Evolutionary conservation across 306 rosid species (phyloP), one percentile per base, ranked within the genome.

Genomic region (Rosa persica): DNA sequence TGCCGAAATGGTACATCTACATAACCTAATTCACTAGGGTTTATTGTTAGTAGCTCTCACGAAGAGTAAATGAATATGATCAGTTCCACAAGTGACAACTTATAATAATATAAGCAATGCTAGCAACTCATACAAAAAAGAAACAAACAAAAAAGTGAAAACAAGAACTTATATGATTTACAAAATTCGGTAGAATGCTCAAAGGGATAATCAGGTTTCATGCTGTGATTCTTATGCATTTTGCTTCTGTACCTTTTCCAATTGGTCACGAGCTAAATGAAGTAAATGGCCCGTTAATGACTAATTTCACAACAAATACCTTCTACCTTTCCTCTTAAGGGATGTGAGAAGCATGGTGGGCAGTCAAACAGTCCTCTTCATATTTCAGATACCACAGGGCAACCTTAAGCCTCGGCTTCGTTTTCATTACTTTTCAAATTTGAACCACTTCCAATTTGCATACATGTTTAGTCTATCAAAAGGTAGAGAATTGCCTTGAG

Each of bases 361-460:
- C 13, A 76, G 51, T n/a, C 36, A 10, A 27, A 23, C 78, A 60
- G 72, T 13, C n/a, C 46, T 42, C 42, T 58, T 34, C 20, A 51
- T 72, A 17, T 27, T 54, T 52, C 42, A 40, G 5, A 42, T 44
- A 42, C 74, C 62, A 5, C 58, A 70, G 8, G 54, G 30, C 23
- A 9, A 58, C 62, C 38, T 30, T 68, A 27, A 27, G 72, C 55
- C 57, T 47, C 76, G 55, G 69, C 69, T 72, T 78, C 67, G 40
- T 49, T 51, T 69, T 49, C 70, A 52, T 73, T 86, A 78, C 70
- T 76, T 90, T 80, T 95, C 98, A 71, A 91, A 93, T 80, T 89
- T 90, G 81, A 93, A 95, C 98, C 97, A 93, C 62, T 84, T 83
- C 99, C 97, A 95, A 74, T 93, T 95, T 5, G 97, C 96, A 79